Evolutionary conservation across 345 rosid species (phyloP), one percentile per base, ranked within the genome.

Genomic region (Atalantia buxifolia): DNA sequence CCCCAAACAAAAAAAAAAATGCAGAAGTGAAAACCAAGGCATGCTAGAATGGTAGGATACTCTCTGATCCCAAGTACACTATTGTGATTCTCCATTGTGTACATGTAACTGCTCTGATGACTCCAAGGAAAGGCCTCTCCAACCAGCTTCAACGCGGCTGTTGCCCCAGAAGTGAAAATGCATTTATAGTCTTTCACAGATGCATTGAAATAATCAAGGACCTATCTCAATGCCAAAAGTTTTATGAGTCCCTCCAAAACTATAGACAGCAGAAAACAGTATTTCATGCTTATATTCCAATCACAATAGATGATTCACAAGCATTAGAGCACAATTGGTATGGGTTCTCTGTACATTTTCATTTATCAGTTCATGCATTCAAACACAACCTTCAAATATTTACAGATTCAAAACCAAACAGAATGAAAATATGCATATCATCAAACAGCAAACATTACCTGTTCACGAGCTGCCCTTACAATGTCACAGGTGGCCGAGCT

Each of bases 1-100:
- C 12, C 35, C 50, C 13, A 42, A 59, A 24, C 36, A n/a, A n/a
- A n/a, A n/a, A n/a, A n/a, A n/a, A n/a, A n/a, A n/a, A 57, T 35
- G 22, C 9, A 12, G 9, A 28, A 73, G 16, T 66, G 28, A 65
- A 4, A 66, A 73, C 30, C 5, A 13, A 69, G 12, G 65, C 24
- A 16, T 1, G 71, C 25, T 79, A 42, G 45, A 70, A 42, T 42
- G 27, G 66, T 16, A 90, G 91, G 91, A 92, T 95, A 95, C 96
- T 95, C 98, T 88, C 99, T 88, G 69, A 96, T 92, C 77, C 99
- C 99, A 78, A 94, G 97, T 65, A 94, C 99, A 66, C 99, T 96
- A 75, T 96, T 96, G 82, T 96, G 98, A 82, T 96, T 96, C 85
- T 94, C 99, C 92, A 87, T 88, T 10, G 98, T 87, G 80, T 96